These are phyloP conservation scores for Syzygium grande DNA, from an alignment of 345 rosid genomes.

Conservation along the genomic window DNA sequence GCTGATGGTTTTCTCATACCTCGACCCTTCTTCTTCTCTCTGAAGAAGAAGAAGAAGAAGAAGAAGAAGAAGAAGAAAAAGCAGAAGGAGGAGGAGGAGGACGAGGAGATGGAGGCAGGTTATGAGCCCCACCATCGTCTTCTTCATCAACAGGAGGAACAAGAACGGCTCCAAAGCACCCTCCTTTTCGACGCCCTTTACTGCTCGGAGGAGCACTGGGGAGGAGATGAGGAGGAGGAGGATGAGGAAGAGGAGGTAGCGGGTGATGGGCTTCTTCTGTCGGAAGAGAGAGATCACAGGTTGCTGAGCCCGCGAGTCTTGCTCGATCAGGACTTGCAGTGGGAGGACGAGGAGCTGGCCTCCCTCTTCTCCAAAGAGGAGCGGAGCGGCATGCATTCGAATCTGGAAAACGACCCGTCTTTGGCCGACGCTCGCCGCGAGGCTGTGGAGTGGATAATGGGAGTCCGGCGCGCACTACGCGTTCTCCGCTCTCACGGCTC, in stretches of 20 bases:
- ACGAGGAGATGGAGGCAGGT: background rate
- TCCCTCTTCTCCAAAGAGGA: background rate
- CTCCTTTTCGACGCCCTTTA: slow-evolving; percentile 25
- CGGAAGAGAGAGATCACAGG: background rate
- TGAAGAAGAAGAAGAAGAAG: background rate
- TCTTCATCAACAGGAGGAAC: background rate
- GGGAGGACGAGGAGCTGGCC: slow-evolving; percentile 47
- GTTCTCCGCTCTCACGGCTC: slow-evolving; percentile 49
- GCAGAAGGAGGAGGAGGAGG: background rate
- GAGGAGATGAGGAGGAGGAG: slow-evolving; percentile 1
- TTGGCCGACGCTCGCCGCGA: slow-evolving; percentile 32
- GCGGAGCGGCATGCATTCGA: background rate
- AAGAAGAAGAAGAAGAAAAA: fast-evolving
- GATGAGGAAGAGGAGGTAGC: background rate
- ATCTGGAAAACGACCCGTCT: slow-evolving; percentile 14
- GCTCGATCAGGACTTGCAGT: slow-evolving; percentile 30
- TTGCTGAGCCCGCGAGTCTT: slow-evolving; percentile 1
- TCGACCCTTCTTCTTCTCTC: background rate
- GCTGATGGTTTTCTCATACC: background rate
- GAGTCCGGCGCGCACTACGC: slow-evolving; percentile 28
- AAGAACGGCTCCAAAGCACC: background rate
- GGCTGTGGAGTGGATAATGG: slow-evolving; percentile 28
- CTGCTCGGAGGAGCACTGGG: slow-evolving; percentile 46
- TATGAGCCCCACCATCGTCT: background rate
- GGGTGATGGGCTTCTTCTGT: background rate